phyloP scores from a whole-genome alignment of 2,329 filamentous ascomycete genomes.

The Colletotrichum somersetense region DNA sequence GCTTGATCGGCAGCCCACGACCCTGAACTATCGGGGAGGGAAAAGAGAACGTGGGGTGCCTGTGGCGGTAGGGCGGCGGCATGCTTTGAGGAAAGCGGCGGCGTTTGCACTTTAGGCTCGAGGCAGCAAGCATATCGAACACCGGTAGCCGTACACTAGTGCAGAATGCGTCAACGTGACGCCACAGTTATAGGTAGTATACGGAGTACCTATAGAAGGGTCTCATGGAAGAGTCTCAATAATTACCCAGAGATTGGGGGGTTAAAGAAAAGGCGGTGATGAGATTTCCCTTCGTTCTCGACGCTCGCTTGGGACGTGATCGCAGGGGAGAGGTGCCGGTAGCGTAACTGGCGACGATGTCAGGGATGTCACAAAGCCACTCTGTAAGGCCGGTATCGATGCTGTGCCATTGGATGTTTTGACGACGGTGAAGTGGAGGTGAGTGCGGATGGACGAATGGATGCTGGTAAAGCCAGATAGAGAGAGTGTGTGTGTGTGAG shows the following conservation, averaged over 20 bases:
- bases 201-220: neutral
- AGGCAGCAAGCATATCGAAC: neutral
- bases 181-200: neutral
- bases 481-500: too few species aligned
- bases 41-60: slow-evolving; percentile 22
- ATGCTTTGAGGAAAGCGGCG: neutral
- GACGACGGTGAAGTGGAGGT: slow-evolving; percentile 15
- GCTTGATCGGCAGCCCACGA: neutral
- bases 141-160: neutral
- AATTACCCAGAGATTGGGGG: neutral
- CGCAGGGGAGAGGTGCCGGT: neutral
- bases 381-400: neutral
- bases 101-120: neutral
- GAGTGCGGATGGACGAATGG: neutral
- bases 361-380: slow-evolving; percentile 6
- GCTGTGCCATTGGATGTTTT: slow-evolving; percentile 19
- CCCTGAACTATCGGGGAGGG: neutral
- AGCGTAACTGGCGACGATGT: slow-evolving; percentile 8
- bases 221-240: neutral
- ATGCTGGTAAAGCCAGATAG: neutral
- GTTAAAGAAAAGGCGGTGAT: slow-evolving; percentile 38
- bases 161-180: neutral
- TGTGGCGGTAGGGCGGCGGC: neutral
- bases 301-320: neutral
- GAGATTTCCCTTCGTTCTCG: neutral